Conservation (phyloP, 768 basidiomycete genomes). For the Hygrocybe coccinea region DNA sequence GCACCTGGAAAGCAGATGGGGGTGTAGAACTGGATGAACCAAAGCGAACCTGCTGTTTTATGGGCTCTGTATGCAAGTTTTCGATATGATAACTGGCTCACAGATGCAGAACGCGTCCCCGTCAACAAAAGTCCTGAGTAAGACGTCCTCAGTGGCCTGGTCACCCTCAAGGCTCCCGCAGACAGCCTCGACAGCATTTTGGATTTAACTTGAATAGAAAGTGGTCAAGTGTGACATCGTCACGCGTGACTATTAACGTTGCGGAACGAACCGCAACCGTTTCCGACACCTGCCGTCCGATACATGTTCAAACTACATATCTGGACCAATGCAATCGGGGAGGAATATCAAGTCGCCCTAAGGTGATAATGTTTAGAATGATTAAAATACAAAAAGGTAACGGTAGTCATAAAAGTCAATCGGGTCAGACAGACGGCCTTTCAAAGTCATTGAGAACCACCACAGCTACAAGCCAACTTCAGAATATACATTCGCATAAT, state of each 20-base stretch:
- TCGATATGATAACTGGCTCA: constrained; percentile 30
- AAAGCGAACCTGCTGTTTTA: constrained; percentile 55
- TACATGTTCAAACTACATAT: no score
- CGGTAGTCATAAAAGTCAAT: neutral
- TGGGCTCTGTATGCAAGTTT: constrained; percentile 10
- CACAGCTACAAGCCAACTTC: constrained; percentile 11
- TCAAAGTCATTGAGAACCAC: neutral
- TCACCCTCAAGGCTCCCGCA: constrained; percentile 63
- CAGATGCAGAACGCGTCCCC: constrained; percentile 46
- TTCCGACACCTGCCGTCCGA: constrained; percentile 11
- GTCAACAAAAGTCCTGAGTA: constrained; percentile 40
- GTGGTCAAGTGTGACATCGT: constrained; percentile 38
- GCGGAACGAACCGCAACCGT: constrained; percentile 10
- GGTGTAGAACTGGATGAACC: constrained; percentile 59
- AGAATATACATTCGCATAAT: constrained; percentile 72
- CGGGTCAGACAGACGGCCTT: neutral
- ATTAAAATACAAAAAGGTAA: neutral
- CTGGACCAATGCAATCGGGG: no score
- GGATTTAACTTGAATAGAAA: constrained; percentile 43
- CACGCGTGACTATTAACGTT: constrained; percentile 37
- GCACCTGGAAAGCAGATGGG: constrained; percentile 61
- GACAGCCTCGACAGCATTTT: constrained; percentile 85
- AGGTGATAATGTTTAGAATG: neutral
- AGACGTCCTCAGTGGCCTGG: constrained; percentile 42
- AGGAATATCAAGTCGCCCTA: no score